Percentiles rank a stretch among this genome's conserved stretches.
Evolutionary conservation across 805 yeast species (phyloP).

Genomic region (Saccharomycopsis olivae): DNA sequence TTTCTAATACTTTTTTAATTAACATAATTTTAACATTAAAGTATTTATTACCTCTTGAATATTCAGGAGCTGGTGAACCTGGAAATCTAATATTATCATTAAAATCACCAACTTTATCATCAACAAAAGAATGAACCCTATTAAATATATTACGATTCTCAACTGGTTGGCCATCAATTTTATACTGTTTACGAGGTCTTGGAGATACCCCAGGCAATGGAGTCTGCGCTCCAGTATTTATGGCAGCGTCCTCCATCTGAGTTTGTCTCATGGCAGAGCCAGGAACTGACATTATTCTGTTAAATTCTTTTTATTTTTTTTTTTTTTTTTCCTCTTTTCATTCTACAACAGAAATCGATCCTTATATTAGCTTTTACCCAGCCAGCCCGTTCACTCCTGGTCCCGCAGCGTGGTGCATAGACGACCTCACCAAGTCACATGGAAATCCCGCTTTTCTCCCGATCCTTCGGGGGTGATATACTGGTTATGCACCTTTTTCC

Average conservation of each 20-base stretch:
- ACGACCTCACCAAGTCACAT: too few relatives aligned
- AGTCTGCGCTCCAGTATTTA: neutral
- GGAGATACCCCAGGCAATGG: conserved; percentile 1
- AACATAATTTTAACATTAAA: conserved; percentile 8
- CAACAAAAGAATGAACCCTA: conserved; percentile 8
- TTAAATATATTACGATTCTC: conserved; percentile 1
- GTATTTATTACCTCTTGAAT: neutral
- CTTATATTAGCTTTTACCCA: too few relatives aligned
- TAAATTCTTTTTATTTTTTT: too few relatives aligned
- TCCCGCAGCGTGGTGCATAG: too few relatives aligned
- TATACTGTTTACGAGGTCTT: conserved; percentile 3
- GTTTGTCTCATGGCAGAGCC: neutral
- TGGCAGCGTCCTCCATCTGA: neutral
- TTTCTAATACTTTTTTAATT: conserved; percentile 3
- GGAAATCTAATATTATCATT: too few relatives aligned
- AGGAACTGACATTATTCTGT: too few relatives aligned
- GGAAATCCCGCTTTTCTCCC: too few relatives aligned
- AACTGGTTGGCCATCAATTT: neutral
- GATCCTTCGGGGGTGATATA: too few relatives aligned
- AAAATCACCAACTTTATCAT: conserved; percentile 3
- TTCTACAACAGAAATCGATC: too few relatives aligned
- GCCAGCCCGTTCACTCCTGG: too few relatives aligned
- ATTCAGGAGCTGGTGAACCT: neutral
- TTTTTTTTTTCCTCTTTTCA: too few relatives aligned
- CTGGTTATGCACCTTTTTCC: too few relatives aligned